Conservation (phyloP, 352 stramenopile species). For the Phytopythium chamaehyphon region DNA sequence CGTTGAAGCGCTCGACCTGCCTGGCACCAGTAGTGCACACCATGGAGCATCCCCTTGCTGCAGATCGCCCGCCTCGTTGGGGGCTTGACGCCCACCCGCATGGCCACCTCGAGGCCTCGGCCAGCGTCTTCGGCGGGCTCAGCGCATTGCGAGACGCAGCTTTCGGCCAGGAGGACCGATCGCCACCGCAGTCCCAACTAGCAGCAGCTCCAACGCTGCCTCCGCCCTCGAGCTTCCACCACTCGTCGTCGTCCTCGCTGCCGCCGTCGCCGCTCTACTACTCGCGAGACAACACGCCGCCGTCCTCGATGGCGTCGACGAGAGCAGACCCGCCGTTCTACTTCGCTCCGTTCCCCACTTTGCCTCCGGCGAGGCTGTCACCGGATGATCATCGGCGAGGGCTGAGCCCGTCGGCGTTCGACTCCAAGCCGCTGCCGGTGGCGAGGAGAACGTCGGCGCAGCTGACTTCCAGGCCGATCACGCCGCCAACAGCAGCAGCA, state of each 20-base stretch:
- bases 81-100: constrained; percentile 1
- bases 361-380: constrained; percentile 8
- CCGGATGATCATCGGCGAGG: constrained; percentile 10
- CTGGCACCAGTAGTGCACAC: background rate
- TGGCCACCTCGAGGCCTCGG: constrained; percentile 3
- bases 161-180: constrained; percentile 6
- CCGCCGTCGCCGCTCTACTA: constrained; percentile 13
- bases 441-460: constrained; percentile 16
- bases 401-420: background rate
- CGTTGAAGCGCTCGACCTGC: background rate
- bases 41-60: constrained; percentile 3
- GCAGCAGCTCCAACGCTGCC: background rate
- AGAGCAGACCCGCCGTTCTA: constrained; percentile 7
- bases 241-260: constrained; percentile 9
- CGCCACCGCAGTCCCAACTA: background rate
- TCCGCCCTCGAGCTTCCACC: background rate
- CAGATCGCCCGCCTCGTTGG: constrained; percentile 1
- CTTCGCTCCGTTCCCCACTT: constrained; percentile 22
- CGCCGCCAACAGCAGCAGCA: constrained; percentile 10
- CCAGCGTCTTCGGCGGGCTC: constrained; percentile 6
- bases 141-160: constrained; percentile 7
- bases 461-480: constrained; percentile 6
- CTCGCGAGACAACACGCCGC: constrained; percentile 13
- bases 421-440: constrained; percentile 16
- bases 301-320: constrained; percentile 6